phyloP scores from a whole-genome alignment of 2,329 filamentous ascomycete species.

The Penicillium capsulatum region DNA sequence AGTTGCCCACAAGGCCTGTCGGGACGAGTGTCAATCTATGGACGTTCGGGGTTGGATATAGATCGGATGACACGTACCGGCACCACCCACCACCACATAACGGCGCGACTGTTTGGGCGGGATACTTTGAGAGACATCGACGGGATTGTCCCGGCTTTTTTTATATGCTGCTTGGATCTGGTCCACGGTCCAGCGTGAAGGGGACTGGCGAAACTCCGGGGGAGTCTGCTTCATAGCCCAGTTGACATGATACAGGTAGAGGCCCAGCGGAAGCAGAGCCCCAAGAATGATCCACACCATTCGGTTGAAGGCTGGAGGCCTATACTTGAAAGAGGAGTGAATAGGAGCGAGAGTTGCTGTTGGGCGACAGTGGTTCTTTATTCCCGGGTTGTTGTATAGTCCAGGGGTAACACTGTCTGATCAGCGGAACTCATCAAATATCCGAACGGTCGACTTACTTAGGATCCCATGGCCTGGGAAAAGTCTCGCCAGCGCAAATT shows the following conservation, averaged over 20 bases:
- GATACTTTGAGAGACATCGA: constrained; percentile 33
- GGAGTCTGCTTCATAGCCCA: constrained; percentile 25
- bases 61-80: constrained; percentile 35
- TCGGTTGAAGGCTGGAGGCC: no score
- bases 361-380: no score
- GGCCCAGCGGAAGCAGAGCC: constrained; percentile 13
- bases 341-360: no score
- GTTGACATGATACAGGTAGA: constrained; percentile 33
- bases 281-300: constrained; percentile 13
- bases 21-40: constrained; percentile 3
- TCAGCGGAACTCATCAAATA: no score
- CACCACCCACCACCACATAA: constrained; percentile 40
- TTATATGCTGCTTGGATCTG: constrained; percentile 33
- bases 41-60: no score
- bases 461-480: no score
- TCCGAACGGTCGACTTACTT: no score
- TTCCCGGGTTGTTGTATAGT: no score
- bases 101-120: constrained; percentile 37
- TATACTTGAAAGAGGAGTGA: no score
- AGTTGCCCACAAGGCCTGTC: constrained; percentile 53
- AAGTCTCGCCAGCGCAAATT: no score
- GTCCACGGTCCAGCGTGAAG: constrained; percentile 34
- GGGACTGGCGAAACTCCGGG: constrained; percentile 24
- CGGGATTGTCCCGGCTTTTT: constrained; percentile 24
- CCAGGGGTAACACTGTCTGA: no score